These are phyloP conservation scores for Tylopilus subfusipes DNA, from an alignment of 768 basidiomycete species.

Conservation along the genomic window DNA sequence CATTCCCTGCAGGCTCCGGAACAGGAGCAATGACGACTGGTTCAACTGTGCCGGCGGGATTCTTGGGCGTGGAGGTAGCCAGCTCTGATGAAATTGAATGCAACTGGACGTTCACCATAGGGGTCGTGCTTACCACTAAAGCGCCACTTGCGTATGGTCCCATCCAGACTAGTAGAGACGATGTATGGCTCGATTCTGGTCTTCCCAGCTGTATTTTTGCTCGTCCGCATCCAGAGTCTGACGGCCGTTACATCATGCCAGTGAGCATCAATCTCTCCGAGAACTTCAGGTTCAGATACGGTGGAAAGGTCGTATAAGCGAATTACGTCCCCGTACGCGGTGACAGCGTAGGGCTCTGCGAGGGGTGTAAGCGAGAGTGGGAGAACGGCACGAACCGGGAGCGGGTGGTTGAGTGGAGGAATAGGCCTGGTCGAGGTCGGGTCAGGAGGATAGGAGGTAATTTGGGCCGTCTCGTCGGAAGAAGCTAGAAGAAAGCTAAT, in stretches of 20 bases:
- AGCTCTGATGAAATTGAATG: constrained; percentile 21
- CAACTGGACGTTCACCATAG: not conserved
- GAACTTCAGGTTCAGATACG: constrained; percentile 61
- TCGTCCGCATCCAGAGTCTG: constrained; percentile 62
- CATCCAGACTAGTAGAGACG: constrained; percentile 79
- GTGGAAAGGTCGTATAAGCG: constrained; percentile 75
- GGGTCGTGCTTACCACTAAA: constrained; percentile 47
- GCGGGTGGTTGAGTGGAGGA: constrained; percentile 56
- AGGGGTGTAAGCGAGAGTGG: constrained; percentile 61
- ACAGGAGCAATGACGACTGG: constrained; percentile 24
- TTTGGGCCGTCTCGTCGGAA: constrained; percentile 78
- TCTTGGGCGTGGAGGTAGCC: constrained; percentile 21
- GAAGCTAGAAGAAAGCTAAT: constrained; percentile 55
- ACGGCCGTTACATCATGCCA: constrained; percentile 85
- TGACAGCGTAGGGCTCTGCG: constrained; percentile 72
- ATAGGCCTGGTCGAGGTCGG: constrained; percentile 34
- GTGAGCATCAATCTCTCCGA: constrained; percentile 80
- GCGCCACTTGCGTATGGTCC: constrained; percentile 84
- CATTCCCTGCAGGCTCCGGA: constrained; percentile 26
- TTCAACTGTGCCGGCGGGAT: constrained; percentile 16
- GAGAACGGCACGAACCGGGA: constrained; percentile 69
- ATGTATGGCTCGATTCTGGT: constrained; percentile 74
- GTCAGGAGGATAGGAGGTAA: constrained; percentile 44
- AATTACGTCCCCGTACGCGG: constrained; percentile 81
- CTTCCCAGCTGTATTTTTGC: constrained; percentile 40